Evolutionary conservation across 352 stramenopile species (phyloP), one percentile per base, ranked within the genome.

Genomic region (Phytophthora chlamydospora): DNA sequence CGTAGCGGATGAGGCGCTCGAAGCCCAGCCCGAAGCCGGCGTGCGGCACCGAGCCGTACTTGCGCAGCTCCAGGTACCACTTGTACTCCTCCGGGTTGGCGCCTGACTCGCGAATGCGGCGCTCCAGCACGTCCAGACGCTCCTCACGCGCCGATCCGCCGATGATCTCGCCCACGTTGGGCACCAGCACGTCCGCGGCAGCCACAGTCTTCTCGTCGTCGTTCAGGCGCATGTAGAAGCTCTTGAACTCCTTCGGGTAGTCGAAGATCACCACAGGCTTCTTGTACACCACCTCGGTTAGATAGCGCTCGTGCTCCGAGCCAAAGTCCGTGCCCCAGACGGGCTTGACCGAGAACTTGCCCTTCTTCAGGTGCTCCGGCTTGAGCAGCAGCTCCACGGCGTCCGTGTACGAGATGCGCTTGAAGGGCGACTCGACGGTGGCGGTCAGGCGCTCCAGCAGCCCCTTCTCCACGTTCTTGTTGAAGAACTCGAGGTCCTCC

Each of bases 221-320:
- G 75, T 99, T 99, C 60, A 98, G 80, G 45, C 97, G 88, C 98
- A 99, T 99, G 86, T 99, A 99, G 68, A 99, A 99, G 40, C 97
- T 97, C 87, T 99, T 99, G 71, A 99, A 99, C 43, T 90, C 85
- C 68, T 98, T 98, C 6, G 98, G 98, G 84, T 99, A 99, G 73
- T 99, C 90, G 67, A 97, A 99, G 57, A 99, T 95, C 76, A 99
- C 98, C 7, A 99, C 95, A 4, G 85, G 85, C 70, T 92, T 91
- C 71, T 90, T 85, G 75, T 77, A 91, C 14, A 91, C 79, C 42
- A 76, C 75, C 76, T 99, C 97, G 8, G 96, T 95, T 47, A 99
- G 76, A 79, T 97, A 99, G 31, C 96, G 85, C 75, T 99, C 97
- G 72, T 99, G 97, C 69, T 99, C 96, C 34, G 96, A 98, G 45